A percentile compares a stretch with the other conserved stretches of the same genome.
Conservation (phyloP, 805 yeast genomes). For the Cyberlindnera sargentensis region DNA sequence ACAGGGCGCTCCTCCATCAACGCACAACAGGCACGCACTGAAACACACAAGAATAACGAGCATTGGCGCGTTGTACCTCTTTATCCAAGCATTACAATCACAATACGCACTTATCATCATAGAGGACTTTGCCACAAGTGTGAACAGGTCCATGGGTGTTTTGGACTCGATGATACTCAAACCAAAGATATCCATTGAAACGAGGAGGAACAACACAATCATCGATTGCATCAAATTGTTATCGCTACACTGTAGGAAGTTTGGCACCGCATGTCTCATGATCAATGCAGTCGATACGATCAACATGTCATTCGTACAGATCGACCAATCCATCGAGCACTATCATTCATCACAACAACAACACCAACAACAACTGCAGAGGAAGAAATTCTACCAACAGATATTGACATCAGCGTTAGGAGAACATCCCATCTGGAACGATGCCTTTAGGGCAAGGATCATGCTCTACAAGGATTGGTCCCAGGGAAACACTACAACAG, state of each 20-base stretch:
- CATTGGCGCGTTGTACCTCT: conserved; percentile 8
- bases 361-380: conserved; percentile 2
- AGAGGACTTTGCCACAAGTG: conserved; percentile 17
- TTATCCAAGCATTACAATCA: conserved; percentile 6
- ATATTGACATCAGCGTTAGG: conserved; percentile 18
- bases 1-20: conserved; percentile 1
- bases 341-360: not conserved
- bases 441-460: conserved; percentile 14
- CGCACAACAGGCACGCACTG: not conserved
- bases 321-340: not conserved
- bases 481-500: conserved; percentile 3
- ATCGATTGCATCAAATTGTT: conserved; percentile 13
- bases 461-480: conserved; percentile 21
- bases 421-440: conserved; percentile 15
- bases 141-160: conserved; percentile 10
- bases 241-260: conserved; percentile 10
- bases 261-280: conserved; percentile 12
- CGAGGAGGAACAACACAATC: conserved; percentile 7
- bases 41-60: conserved; percentile 4
- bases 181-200: conserved; percentile 3
- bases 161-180: conserved; percentile 4
- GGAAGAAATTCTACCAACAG: conserved; percentile 15
- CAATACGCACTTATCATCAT: conserved; percentile 15
- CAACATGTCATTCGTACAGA: conserved; percentile 19
- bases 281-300: conserved; percentile 13